Percentiles rank a stretch among this genome's conserved stretches.
phyloP scores from a whole-genome alignment of 1,284 basidiomycete genomes.

The Coniophora puteana region DNA sequence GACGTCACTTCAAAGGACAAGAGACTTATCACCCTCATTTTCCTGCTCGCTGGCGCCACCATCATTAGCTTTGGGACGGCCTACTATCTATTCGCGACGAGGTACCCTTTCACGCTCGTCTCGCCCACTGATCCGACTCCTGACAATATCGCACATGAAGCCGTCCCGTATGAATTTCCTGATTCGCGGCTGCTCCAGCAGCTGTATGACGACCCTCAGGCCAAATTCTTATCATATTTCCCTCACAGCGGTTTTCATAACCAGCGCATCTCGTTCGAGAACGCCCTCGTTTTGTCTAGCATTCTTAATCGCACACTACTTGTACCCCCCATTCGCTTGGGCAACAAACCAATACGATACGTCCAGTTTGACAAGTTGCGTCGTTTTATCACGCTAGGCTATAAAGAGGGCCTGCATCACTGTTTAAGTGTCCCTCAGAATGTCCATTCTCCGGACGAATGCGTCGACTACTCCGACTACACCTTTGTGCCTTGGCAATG shows the following conservation, averaged over 20 bases:
- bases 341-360: slow-evolving; percentile 58
- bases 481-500: slow-evolving; percentile 66
- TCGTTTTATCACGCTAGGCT: slow-evolving; percentile 42
- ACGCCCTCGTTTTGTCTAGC: slow-evolving; percentile 66
- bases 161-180: slow-evolving; percentile 14
- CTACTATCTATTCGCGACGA: slow-evolving; percentile 61
- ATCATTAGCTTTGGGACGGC: slow-evolving; percentile 53
- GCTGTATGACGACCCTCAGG: slow-evolving; percentile 18
- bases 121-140: slow-evolving; percentile 17
- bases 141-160: slow-evolving; percentile 28
- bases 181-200: slow-evolving; percentile 10
- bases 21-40: slow-evolving; percentile 36
- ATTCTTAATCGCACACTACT: slow-evolving; percentile 73
- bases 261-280: slow-evolving; percentile 80
- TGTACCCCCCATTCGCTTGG: slow-evolving; percentile 67
- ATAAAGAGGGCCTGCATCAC: slow-evolving; percentile 49
- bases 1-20: slow-evolving; percentile 15
- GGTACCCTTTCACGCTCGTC: slow-evolving; percentile 39
- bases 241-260: slow-evolving; percentile 84
- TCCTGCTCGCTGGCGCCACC: slow-evolving; percentile 44
- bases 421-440: slow-evolving; percentile 36
- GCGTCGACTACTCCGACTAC: slow-evolving; percentile 52
- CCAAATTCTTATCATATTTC: slow-evolving; percentile 57
- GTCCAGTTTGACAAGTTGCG: slow-evolving; percentile 55
- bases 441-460: slow-evolving; percentile 45